Evolutionary conservation across 345 rosid genomes (phyloP), one percentile per base, ranked within the genome.

Genomic region (Acer campestre): DNA sequence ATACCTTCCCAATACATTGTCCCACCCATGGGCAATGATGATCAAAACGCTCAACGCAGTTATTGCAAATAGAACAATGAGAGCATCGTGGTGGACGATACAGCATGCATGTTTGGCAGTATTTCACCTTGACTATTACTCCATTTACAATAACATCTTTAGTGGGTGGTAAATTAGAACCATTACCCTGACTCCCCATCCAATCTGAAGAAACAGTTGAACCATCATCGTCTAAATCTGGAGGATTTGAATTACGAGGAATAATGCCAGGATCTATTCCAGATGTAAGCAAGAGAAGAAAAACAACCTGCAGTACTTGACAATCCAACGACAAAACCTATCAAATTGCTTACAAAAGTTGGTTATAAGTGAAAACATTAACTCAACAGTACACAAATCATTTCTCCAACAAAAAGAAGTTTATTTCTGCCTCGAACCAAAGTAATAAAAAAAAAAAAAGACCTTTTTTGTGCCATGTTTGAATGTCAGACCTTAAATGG

Each of bases 1-100:
- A 25, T 86, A 95, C 99, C 95, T 87, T 92, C 18, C 96, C 99
- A 76, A 95, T 91, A 75, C 99, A 95, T 73, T 95, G 99, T 61
- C 98, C 99, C 78, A 95, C 97, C 99, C 99, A 95, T 3, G 99
- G 99, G 68, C 99, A 95, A 79, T 95, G 99, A 80, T 95, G 99
- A 83, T 95, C 99, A 71, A 95, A 93, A 51, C 89, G 92, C 79
- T 95, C 98, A 14, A 95, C 97, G 67, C 99, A 95, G 80, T 95
- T 93, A 83, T 92, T 93, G 80, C 98, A 93, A 56, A 92, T 88
- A 4, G 99, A 95, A 84, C 99, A 93, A 80, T 95, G 99, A 42
- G 99, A 95, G 84, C 97, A 93, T 27, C 99, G 88, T 25, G 98
- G 97, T 0, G 99, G 97, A 78, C 98, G 93, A 80, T 93, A 95